These are phyloP conservation scores for Nyctanthes arbortristis DNA, from an alignment of 257 asterid species.

Conservation along the genomic window DNA sequence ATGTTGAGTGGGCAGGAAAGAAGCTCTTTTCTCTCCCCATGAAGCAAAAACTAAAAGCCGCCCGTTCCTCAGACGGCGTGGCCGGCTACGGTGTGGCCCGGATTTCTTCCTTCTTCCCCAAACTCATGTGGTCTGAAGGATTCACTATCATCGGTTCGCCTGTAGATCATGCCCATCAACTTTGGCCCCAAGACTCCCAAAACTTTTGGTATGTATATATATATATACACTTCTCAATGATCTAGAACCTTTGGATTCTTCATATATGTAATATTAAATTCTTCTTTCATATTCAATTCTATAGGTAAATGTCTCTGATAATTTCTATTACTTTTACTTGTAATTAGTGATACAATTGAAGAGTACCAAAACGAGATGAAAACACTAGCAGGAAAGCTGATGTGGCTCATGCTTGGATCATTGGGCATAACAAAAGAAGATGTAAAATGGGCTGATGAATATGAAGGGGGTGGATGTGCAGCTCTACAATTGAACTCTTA, in stretches of 20 bases:
- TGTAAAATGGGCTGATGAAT: conserved; percentile 52
- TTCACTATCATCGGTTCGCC: conserved; percentile 89
- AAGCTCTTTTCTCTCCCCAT: conserved; percentile 68
- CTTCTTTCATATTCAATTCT: not conserved
- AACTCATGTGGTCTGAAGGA: conserved; percentile 97
- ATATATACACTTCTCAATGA: not conserved
- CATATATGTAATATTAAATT: not conserved
- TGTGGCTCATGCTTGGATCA: conserved; percentile 78
- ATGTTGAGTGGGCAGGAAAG: conserved; percentile 40
- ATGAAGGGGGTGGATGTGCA: conserved; percentile 44
- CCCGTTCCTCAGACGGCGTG: conserved; percentile 56
- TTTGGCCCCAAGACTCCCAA: conserved; percentile 71
- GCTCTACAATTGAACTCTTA: conserved; percentile 80
- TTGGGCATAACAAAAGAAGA: conserved; percentile 61
- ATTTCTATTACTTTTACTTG: not conserved
- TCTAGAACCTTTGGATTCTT: not conserved
- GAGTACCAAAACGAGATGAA: conserved; percentile 63
- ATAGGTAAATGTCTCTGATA: not conserved
- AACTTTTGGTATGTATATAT: conserved; percentile 57
- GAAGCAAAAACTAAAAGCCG: conserved; percentile 74
- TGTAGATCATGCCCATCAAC: conserved; percentile 63
- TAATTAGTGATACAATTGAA: conserved; percentile 66
- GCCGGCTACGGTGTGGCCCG: conserved; percentile 85
- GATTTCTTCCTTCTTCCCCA: conserved; percentile 77
- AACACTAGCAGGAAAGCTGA: conserved; percentile 53